Conservation (phyloP, 164 flowering plant genomes). For the Tinospora cordifolia region DNA sequence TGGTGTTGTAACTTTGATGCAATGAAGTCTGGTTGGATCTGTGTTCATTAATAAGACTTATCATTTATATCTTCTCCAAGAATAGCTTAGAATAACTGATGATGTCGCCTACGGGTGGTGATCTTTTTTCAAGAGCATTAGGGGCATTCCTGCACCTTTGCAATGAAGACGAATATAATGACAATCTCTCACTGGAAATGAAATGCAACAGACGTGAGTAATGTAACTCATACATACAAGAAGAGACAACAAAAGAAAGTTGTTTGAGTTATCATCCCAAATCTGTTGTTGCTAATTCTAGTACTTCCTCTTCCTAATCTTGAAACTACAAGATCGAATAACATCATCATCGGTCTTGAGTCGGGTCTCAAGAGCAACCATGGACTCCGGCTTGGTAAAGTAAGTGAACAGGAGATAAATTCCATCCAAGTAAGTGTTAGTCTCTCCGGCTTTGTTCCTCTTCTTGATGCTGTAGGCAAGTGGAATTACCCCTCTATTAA, state of each 20-base stretch:
- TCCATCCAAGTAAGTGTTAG: conserved; percentile 87
- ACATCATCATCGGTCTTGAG: conserved; percentile 60
- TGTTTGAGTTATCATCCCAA: not conserved
- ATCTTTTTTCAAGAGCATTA: no score
- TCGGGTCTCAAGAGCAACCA: conserved; percentile 40
- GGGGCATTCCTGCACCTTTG: no score
- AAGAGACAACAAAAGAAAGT: no score
- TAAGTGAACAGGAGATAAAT: conserved; percentile 89
- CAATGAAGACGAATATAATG: no score
- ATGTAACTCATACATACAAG: not conserved
- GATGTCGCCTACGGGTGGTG: no score
- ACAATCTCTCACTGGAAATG: no score
- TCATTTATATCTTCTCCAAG: no score
- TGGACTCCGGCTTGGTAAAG: conserved; percentile 58
- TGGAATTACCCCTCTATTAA: conserved; percentile 93
- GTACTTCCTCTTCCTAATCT: conserved; percentile 63
- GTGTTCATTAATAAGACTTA: no score
- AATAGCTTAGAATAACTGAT: no score
- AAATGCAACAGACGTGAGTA: not conserved
- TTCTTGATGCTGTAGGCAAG: conserved; percentile 77
- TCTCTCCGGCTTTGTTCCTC: conserved; percentile 86
- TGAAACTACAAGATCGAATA: conserved; percentile 71
- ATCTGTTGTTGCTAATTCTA: conserved; percentile 6
- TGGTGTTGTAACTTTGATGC: no score
- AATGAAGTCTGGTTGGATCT: no score